phyloP scores from a whole-genome alignment of 2,329 filamentous ascomycete genomes.

The Rhinocladiella similis region DNA sequence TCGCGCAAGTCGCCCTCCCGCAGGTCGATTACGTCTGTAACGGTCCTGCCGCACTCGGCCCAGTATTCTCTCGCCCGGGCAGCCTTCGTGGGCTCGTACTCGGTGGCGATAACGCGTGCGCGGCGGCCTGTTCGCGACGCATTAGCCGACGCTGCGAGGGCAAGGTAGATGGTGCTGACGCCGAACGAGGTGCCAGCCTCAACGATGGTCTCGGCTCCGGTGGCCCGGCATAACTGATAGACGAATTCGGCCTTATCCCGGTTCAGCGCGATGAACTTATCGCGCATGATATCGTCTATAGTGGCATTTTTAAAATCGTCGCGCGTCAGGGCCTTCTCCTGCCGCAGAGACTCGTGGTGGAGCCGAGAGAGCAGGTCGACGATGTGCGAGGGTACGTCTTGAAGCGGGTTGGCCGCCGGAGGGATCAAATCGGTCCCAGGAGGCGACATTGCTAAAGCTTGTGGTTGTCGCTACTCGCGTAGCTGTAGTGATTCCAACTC shows the following conservation, averaged over 20 bases:
- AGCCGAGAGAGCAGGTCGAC: neutral
- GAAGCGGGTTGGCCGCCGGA: neutral
- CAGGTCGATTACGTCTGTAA: conserved; percentile 38
- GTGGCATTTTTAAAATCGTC: neutral
- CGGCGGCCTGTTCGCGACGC: conserved; percentile 23
- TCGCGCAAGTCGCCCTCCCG: conserved; percentile 42
- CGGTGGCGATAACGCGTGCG: conserved; percentile 40
- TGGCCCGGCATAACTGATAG: conserved; percentile 36
- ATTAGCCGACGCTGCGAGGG: conserved; percentile 35
- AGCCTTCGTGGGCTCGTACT: conserved; percentile 38
- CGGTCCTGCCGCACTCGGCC: conserved; percentile 35
- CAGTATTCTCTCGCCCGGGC: conserved; percentile 36
- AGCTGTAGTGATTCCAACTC: too few relatives aligned
- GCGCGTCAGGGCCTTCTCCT: neutral
- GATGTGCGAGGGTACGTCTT: neutral
- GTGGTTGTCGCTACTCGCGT: too few relatives aligned
- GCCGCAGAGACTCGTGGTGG: neutral
- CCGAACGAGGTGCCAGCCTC: conserved; percentile 45
- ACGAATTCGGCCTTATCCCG: conserved; percentile 41
- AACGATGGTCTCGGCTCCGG: conserved; percentile 36
- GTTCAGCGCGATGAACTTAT: conserved; percentile 45
- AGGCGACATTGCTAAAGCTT: too few relatives aligned
- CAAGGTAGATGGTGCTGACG: conserved; percentile 45
- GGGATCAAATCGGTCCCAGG: too few relatives aligned
- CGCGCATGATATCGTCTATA: conserved; percentile 26